Evolutionary conservation across 805 yeast species (phyloP), one percentile per base, ranked within the genome.

Genomic region (Candida chauliodis): DNA sequence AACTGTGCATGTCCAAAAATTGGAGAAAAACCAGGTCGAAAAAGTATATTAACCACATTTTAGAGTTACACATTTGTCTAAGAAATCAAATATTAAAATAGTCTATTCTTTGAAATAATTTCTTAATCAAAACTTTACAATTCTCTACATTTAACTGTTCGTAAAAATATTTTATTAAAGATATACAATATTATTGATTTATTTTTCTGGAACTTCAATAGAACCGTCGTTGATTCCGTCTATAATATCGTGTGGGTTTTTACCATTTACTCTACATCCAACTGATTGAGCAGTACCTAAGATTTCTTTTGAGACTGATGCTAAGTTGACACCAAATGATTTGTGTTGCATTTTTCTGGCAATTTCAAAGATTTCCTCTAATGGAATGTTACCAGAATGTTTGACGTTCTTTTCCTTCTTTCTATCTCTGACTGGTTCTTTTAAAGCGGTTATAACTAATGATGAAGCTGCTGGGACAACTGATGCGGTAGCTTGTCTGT

Each of bases 361-460:
- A 67, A 93, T 85, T 71, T 89, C 96, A 72, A 78, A 79, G 75
- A 93, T 86, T 76, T 91, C 96, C 64, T 89, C 95, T 63, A 93
- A 79, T 63, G 96, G 88, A 65, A 93, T 81, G 91, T 91, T 93
- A 79, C 99, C 99, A 71, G 81, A 82, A 87, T 93, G 99, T 82
- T 90, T 89, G 74, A 93, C 86, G 79, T 93, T 91, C 93, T 93
- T 93, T 71, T 93, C 98, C 95, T 93, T 93, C 95, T 93, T 93
- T 81, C 96, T 84, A 84, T 93, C 99, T 86, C 99, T 91, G 69
- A 96, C 96, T 59, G 99, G 89, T 81, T 93, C 99, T 82, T 93
- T 93, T 69, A 93, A 81, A 59, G 99, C 99, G 70, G 96, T 88
- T 75, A 93, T 93, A 70, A 93, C 96, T 64, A 93, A 82, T 58